Conservation (phyloP, 768 basidiomycete species). For the Lenzites betulinus region DNA sequence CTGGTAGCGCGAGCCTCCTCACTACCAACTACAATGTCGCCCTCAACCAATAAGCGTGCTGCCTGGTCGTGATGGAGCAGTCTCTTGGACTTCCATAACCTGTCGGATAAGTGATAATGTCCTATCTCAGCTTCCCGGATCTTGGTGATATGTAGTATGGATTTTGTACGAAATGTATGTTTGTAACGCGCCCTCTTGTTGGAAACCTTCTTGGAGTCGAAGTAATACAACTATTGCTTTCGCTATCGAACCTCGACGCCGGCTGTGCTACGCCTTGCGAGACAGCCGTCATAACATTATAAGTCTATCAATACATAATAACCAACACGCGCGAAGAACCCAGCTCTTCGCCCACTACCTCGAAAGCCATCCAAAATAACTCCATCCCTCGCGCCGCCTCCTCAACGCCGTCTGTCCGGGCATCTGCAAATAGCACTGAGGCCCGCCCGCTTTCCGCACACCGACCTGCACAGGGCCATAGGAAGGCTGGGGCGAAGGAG, state of each 20-base stretch:
- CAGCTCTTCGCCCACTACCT: background rate
- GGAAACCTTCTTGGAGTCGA: background rate
- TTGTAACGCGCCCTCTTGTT: background rate
- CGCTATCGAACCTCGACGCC: background rate
- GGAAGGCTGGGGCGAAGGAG: background rate
- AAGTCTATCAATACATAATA: background rate
- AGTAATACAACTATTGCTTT: no score
- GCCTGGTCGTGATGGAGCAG: background rate
- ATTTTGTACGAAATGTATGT: no score
- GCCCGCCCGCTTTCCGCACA: background rate
- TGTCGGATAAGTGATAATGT: no score
- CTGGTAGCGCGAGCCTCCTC: constrained; percentile 48
- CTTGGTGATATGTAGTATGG: no score
- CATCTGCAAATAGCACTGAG: constrained; percentile 2
- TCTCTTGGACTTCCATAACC: no score
- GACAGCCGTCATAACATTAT: background rate
- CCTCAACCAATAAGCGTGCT: constrained; percentile 26
- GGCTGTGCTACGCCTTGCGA: background rate
- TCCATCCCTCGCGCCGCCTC: background rate
- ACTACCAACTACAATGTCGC: constrained; percentile 45
- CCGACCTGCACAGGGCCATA: background rate
- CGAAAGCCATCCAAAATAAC: constrained; percentile 1
- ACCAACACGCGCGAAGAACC: background rate
- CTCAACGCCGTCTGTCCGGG: background rate
- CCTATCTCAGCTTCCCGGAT: no score